Evolutionary conservation across 164 flowering plant genomes (phyloP), one percentile per base, ranked within the genome.

Genomic region (Umbellularia californica): DNA sequence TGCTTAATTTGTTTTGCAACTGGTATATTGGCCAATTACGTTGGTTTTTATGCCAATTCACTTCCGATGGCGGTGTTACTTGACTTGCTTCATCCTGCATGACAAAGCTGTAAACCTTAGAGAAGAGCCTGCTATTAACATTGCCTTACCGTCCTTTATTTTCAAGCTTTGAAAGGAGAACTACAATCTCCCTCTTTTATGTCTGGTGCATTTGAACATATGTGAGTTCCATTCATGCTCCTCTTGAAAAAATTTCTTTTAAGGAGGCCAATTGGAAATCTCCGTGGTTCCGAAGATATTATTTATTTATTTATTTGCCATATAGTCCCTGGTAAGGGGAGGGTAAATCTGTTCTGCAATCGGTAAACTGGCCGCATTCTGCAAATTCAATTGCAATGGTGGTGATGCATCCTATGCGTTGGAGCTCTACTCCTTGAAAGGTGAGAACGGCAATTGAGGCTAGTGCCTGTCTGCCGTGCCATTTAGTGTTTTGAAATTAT

Each of bases 371-470:
- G 93, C 89, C 77, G 72, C 85, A 79, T 72, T 83, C 85, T 86
- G 83, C 78, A 87, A 83, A 88, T 84, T 88, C 90, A 55, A 65
- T 89, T 83, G 89, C 91, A 80, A 74, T 85, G 89, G 87, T 86
- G 97, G 89, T 87, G 95, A 88, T 85, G 89, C 94, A 75, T 88
- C 88, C 84, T 77, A 81, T 87, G 70, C 82, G 85, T 82, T 78
- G 90, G 80, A 86, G 95, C 91, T 84, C 78, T 87, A 74, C 90
- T 69, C 82, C 84, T 80, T 85, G 68, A 86, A 95, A 95, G 99
- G 99, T 93, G 99, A 91, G 97, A 97, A 92, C 94, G 97, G 97
- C 97, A 89, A 87, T 86, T 84, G 80, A 87, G 97, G 98, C 92
- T 9, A 82, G 87, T 87, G 84, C 84, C 95, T 97, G 86, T 83